These are phyloP conservation scores for Lachnellula occidentalis DNA, from an alignment of 2,329 filamentous ascomycete genomes.

Conservation along the genomic window DNA sequence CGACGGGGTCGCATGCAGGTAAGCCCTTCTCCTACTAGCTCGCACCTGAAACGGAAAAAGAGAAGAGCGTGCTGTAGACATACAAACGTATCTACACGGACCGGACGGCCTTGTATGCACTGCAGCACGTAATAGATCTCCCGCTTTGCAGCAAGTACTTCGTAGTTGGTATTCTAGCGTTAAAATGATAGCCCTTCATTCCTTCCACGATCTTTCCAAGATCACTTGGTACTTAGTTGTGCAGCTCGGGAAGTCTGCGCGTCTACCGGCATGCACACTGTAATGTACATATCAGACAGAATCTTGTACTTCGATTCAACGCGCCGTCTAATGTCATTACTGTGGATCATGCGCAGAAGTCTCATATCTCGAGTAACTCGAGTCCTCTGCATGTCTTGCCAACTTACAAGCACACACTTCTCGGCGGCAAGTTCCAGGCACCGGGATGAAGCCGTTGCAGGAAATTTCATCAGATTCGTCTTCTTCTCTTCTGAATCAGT, in stretches of 20 bases:
- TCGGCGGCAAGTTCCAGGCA: background rate
- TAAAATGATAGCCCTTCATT: background rate
- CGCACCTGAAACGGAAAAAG: background rate
- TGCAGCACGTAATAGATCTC: conserved; percentile 8
- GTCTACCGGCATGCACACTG: background rate
- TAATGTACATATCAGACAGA: background rate
- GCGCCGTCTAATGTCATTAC: background rate
- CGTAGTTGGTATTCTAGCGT: background rate
- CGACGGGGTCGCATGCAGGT: background rate
- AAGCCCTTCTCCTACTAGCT: background rate
- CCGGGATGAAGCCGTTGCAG: background rate
- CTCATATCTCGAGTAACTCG: background rate
- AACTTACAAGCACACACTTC: background rate
- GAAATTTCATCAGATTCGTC: background rate
- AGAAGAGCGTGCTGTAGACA: background rate
- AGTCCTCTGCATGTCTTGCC: conserved; percentile 5
- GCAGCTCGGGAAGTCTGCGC: background rate
- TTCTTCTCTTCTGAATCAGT: background rate
- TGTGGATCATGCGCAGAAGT: conserved; percentile 2
- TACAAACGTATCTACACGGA: background rate
- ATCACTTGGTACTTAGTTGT: conserved; percentile 1
- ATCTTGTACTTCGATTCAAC: conserved; percentile 4
- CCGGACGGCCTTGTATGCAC: background rate
- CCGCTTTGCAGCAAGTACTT: background rate
- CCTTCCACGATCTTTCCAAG: background rate